Evolutionary conservation across 768 basidiomycete species (phyloP).

Genomic region (Phylloporus arenicola): DNA sequence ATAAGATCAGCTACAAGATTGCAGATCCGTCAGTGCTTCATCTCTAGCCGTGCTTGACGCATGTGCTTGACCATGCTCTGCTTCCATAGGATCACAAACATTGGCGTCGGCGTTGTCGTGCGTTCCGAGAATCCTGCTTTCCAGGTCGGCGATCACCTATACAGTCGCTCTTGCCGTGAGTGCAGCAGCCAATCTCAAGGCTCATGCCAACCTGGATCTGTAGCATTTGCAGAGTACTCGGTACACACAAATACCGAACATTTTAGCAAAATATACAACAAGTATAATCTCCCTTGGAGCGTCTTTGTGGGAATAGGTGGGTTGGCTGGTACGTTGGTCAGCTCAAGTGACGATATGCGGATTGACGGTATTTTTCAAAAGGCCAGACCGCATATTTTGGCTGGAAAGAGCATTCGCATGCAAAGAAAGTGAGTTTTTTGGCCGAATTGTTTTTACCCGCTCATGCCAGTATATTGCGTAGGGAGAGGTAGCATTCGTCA

Average conservation of each 20-base stretch:
- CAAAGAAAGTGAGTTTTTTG: slow-evolving; percentile 19
- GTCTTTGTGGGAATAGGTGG: slow-evolving; percentile 26
- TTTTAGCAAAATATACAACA: slow-evolving; percentile 18
- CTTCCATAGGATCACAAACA: slow-evolving; percentile 17
- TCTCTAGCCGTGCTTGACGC: background rate
- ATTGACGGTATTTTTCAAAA: background rate
- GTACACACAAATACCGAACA: background rate
- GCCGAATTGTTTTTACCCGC: background rate
- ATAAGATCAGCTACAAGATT: background rate
- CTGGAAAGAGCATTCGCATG: slow-evolving; percentile 6
- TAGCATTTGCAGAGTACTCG: slow-evolving; percentile 16
- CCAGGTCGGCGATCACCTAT: slow-evolving; percentile 2
- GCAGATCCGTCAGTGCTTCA: slow-evolving; percentile 5
- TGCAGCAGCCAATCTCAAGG: slow-evolving; percentile 5
- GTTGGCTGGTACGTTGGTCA: slow-evolving; percentile 15
- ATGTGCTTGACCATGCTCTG: background rate
- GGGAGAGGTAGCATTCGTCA: slow-evolving; percentile 49
- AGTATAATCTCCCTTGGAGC: slow-evolving; percentile 25
- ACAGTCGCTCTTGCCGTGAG: slow-evolving; percentile 19
- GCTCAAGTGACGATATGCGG: background rate
- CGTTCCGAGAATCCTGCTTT: slow-evolving; percentile 5
- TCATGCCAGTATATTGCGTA: slow-evolving; percentile 6
- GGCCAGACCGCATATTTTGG: slow-evolving; percentile 16
- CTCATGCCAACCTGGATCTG: slow-evolving; percentile 26
- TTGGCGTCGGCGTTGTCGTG: slow-evolving; percentile 35